phyloP scores from a whole-genome alignment of 2,329 filamentous ascomycete genomes.

The Ceratocystis harringtonii region DNA sequence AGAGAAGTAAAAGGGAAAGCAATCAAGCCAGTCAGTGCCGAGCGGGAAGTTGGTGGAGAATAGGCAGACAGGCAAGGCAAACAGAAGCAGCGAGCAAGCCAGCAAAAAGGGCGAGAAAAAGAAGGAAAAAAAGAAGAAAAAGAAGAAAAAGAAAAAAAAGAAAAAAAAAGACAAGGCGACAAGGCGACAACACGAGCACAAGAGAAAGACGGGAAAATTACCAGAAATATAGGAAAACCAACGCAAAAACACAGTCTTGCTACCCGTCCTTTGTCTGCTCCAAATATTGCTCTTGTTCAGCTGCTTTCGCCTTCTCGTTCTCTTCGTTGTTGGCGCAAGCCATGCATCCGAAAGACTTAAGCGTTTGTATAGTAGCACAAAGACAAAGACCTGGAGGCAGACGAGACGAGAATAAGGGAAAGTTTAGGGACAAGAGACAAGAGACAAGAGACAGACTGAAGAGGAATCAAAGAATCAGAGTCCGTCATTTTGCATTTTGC shows the following conservation, averaged over 20 bases:
- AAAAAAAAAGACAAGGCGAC: neutral
- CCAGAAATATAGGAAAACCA: no score
- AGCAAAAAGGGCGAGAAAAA: neutral
- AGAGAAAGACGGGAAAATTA: no score
- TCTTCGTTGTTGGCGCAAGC: no score
- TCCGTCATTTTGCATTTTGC: no score
- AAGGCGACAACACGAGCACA: neutral
- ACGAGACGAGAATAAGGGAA: constrained; percentile 9
- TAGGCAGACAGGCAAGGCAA: neutral
- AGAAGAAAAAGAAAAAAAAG: neutral
- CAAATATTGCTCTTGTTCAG: no score
- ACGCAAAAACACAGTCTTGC: no score
- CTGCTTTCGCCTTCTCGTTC: no score
- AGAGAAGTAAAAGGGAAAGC: constrained; percentile 13
- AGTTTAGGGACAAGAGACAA: neutral
- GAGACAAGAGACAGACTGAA: no score
- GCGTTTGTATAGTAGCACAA: neutral
- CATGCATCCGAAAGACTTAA: no score
- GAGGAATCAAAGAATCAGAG: no score
- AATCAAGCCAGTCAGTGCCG: neutral
- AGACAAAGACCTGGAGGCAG: constrained; percentile 1
- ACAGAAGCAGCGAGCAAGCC: neutral
- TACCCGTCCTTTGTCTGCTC: no score
- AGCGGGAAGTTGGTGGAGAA: neutral
- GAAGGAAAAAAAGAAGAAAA: neutral